Evolutionary conservation across 371 early-diverging fungal species (phyloP).

Genomic region (Basidiobolus meristosporus): DNA sequence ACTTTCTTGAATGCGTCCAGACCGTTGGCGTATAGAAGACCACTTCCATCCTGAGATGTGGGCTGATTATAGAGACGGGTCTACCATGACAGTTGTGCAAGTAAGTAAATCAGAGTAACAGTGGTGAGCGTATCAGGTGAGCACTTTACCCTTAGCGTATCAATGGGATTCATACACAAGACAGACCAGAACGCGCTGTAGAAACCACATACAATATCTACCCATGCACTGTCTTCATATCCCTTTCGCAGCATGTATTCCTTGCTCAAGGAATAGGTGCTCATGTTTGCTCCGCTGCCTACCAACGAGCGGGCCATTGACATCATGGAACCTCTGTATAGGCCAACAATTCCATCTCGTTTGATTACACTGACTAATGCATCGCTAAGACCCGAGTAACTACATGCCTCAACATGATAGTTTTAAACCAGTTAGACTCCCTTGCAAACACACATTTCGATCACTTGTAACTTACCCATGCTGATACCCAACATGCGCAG

Average conservation of each 20-base stretch:
- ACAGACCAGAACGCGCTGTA: constrained; percentile 22
- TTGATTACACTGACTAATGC: constrained; percentile 21
- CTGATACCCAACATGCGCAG: constrained; percentile 33
- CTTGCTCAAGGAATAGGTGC: constrained; percentile 35
- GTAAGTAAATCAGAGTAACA: too few relatives aligned
- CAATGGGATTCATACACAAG: constrained; percentile 50
- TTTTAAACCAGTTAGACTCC: too few relatives aligned
- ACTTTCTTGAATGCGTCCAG: constrained; percentile 3
- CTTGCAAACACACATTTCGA: too few relatives aligned
- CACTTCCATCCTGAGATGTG: constrained; percentile 4
- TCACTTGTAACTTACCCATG: constrained; percentile 14
- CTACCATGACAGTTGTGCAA: constrained; percentile 13
- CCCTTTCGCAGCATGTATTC: constrained; percentile 26
- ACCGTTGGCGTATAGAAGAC: too few relatives aligned
- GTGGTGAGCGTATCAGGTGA: too few relatives aligned
- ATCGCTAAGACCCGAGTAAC: constrained; percentile 19
- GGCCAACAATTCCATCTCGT: constrained; percentile 23
- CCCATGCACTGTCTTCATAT: constrained; percentile 26
- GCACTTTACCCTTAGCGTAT: constrained; percentile 12
- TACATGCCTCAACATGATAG: too few relatives aligned
- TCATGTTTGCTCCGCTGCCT: constrained; percentile 37
- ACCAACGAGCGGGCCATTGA: constrained; percentile 32
- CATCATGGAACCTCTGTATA: constrained; percentile 26
- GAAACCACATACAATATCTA: constrained; percentile 39
- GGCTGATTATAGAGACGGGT: constrained; percentile 49